Base-by-base conservation (phyloP, 2,329 filamentous ascomycete genomes). In the Sarocladium brachiariae region DNA sequence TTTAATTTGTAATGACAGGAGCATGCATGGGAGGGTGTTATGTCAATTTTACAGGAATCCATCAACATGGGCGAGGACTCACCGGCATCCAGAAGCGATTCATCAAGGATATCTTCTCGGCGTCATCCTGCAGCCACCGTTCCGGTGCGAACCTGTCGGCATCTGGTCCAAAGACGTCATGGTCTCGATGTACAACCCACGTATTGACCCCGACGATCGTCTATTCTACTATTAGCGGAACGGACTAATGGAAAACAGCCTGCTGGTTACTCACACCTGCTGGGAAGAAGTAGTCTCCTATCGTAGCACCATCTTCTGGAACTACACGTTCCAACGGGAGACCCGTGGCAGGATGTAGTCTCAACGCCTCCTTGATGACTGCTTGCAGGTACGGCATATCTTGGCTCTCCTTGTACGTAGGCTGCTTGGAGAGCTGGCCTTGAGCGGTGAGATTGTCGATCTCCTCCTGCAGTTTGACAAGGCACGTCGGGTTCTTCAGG, bases 311-410 rank as follows among this genome's bases (percentile, higher is more conserved):
- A 0, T 65, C 69, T 2, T 64, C 51, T 0, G 75, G 73, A 0
- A 78, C 74, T 0, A 70, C 63, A 4, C 77, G 67, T 58, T 72
- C 72, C n/a, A 79, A 60, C 2, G 74, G 70, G 10, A 78, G 59
- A 3, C 73, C 75, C 0, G 70, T 69, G 0, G 74, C 70, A 1
- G 76, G 68, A 47, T 77, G 72, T 18, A 80, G 61, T 13, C 78
- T 70, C 16, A 80, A 59, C 0, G 72, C 71, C 57, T 80, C 77
- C 49, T 77, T 77, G 34, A 80, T 71, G 2, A 73, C 69, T 0
- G 75, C 76, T 52, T 79, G 70, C 14, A 80, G 64, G 53, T 79
- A 81, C 0, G 73, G 74, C 58, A 76, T 60, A 43, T 60, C 63
- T 14, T 65, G 69, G 3, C 55, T 66, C 54, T 70, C 68, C 25